Conservation (phyloP, 805 yeast genomes). For the Metschnikowia cerradonensis region DNA sequence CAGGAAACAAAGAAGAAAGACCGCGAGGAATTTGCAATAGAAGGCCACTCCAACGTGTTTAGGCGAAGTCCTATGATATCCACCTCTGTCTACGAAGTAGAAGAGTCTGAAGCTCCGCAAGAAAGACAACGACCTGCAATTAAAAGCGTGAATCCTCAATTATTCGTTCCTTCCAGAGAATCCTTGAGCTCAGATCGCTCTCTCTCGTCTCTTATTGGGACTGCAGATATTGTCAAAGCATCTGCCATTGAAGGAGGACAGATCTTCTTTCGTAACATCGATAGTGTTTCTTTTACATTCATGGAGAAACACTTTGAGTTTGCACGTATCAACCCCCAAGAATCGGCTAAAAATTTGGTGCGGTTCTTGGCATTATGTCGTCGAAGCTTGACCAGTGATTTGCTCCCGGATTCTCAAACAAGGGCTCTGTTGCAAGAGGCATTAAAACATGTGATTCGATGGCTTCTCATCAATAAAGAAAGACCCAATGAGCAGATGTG, state of each 20-base stretch:
- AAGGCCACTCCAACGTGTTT: constrained; percentile 1
- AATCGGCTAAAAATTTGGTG: constrained; percentile 17
- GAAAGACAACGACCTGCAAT: background rate
- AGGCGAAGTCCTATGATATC: constrained; percentile 23
- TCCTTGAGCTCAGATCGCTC: constrained; percentile 1
- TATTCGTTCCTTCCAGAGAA: constrained; percentile 9
- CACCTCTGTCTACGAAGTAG: constrained; percentile 35
- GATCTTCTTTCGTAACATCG: constrained; percentile 10
- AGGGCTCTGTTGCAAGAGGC: constrained; percentile 18
- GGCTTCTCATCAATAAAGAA: constrained; percentile 32
- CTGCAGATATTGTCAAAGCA: background rate
- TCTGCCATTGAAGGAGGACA: constrained; percentile 12
- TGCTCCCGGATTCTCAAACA: background rate
- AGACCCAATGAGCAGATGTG: constrained; percentile 19
- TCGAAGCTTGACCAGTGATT: constrained; percentile 13
- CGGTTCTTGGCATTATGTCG: constrained; percentile 19
- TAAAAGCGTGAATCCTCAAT: constrained; percentile 2
- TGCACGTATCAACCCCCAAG: constrained; percentile 21
- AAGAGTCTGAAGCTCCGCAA: constrained; percentile 13
- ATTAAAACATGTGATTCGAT: constrained; percentile 22
- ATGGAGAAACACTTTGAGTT: constrained; percentile 23
- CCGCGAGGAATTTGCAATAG: background rate
- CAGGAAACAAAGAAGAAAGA: background rate
- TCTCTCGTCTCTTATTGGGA: constrained; percentile 8
- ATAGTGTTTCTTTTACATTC: constrained; percentile 11